Evolutionary conservation across 768 basidiomycete species (phyloP).

Genomic region (Hericium coralloides): DNA sequence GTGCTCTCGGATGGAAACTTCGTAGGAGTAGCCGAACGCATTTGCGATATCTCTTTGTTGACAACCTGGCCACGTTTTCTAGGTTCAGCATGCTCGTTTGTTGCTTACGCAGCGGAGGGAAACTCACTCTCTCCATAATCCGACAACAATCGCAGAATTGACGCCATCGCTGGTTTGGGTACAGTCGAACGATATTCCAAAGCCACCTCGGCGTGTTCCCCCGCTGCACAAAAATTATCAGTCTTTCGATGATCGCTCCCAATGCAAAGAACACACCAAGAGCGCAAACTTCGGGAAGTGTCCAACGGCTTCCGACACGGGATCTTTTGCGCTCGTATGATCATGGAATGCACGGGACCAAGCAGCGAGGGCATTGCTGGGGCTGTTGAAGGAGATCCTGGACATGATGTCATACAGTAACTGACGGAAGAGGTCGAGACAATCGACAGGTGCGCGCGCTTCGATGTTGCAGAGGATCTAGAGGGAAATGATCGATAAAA

Average conservation of each 20-base stretch:
- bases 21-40: no score
- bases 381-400: conserved; percentile 60
- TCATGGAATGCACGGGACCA: conserved; percentile 36
- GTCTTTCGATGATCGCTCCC: neutral
- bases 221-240: conserved; percentile 51
- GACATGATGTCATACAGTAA: conserved; percentile 70
- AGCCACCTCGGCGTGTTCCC: conserved; percentile 47
- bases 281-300: conserved; percentile 62
- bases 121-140: conserved; percentile 65
- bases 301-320: conserved; percentile 62
- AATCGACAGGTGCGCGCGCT: conserved; percentile 49
- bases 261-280: conserved; percentile 5
- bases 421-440: conserved; percentile 65
- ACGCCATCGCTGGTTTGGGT: conserved; percentile 59
- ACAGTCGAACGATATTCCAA: conserved; percentile 64
- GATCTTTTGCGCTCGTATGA: conserved; percentile 47
- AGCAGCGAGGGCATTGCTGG: conserved; percentile 58
- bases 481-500: neutral
- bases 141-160: conserved; percentile 73
- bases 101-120: neutral
- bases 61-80: neutral
- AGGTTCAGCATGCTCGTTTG: neutral
- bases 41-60: neutral
- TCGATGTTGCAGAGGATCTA: conserved; percentile 52
- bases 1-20: no score